These are phyloP conservation scores for Trichosporon asahii DNA, from an alignment of 1,284 basidiomycete genomes.

Conservation along the genomic window DNA sequence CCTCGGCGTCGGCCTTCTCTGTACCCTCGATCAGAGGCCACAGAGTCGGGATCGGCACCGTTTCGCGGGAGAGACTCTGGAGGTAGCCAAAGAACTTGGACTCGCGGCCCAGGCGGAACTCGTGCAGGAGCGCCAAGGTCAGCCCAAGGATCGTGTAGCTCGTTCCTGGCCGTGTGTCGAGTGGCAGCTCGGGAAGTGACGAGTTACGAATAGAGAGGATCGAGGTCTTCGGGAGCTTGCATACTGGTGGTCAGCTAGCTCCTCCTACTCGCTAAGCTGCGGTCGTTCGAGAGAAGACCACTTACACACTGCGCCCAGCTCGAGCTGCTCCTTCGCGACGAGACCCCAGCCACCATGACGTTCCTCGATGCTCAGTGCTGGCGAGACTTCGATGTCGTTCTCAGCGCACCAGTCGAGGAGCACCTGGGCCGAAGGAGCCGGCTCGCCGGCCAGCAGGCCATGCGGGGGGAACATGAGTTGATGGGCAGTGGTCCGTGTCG, in stretches of 20 bases:
- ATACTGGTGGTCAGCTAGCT: slow-evolving; percentile 34
- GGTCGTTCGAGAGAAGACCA: no score
- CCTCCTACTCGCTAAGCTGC: no score
- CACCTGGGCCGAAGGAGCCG: slow-evolving; percentile 25
- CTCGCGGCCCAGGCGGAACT: slow-evolving; percentile 39
- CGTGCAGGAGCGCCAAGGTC: slow-evolving; percentile 48
- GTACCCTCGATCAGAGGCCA: slow-evolving; percentile 38
- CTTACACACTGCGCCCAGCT: slow-evolving; percentile 27
- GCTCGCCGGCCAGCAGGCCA: slow-evolving; percentile 12
- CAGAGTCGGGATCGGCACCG: slow-evolving; percentile 41
- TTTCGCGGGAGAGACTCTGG: slow-evolving; percentile 45
- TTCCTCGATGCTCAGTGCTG: slow-evolving; percentile 21
- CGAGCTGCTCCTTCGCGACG: slow-evolving; percentile 21
- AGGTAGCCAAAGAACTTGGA: slow-evolving; percentile 51
- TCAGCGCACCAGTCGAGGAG: slow-evolving; percentile 29
- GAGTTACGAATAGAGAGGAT: slow-evolving; percentile 45
- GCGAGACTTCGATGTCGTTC: slow-evolving; percentile 17
- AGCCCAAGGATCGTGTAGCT: slow-evolving; percentile 43
- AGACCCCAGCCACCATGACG: slow-evolving; percentile 30
- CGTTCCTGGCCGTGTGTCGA: not conserved
- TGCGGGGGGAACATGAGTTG: slow-evolving; percentile 11
- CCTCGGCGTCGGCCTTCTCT: slow-evolving; percentile 29
- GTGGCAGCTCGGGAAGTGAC: slow-evolving; percentile 22
- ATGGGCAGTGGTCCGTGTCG: not conserved
- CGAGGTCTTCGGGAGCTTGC: slow-evolving; percentile 44